Base-by-base conservation (phyloP, 2,329 filamentous ascomycete genomes). In the Cercospora janseana region DNA sequence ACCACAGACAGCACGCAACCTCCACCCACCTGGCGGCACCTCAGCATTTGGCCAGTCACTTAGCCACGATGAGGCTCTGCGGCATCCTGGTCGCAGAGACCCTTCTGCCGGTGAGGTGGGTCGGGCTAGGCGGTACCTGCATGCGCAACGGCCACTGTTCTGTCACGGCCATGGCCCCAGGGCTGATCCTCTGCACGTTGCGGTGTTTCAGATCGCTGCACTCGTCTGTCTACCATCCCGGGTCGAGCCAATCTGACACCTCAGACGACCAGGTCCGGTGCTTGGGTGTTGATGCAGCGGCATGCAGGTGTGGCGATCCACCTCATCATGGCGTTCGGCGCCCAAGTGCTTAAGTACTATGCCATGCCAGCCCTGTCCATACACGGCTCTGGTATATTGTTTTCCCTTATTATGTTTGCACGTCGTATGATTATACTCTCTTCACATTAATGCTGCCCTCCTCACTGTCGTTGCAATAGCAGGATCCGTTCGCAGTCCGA, bases 111-210 rank as follows among this genome's bases (percentile, higher is more conserved):
- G 24, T 20, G 9, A 24, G 32, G 49, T 51, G 61, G 55, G 54
- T 52, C 55, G 48, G 18, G 32, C 53, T 54, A 58, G 56, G 42
- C 31, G 45, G 60, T 62, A 57, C 60, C 59, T 63, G 60, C 60
- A 62, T 51, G 49, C 40, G 47, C 44, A 21, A 34, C 46, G 54
- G 54, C 61, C 55, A 61, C 62, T 60, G 49, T 49, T 46, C 49
- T 55, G 51, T 57, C 51, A 54, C 47, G 52, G 26, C 37, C 35
- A 16, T 24, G 37, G 27, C 47, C 51, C 56, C 29, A 54, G 54
- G 45, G 59, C 47, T 24, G 52, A 62, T 62, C 61, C 49, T 53
- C 52, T 54, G 54, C 55, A 57, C 40, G 50, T 56, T 42, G 40
- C 52, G 27, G 43, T 57, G 57, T 57, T 53, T 53, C 55, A 59